A percentile compares a stretch with the other conserved stretches of the same genome.
phyloP scores from a whole-genome alignment of 2,329 filamentous ascomycete genomes.

The Periconia digitata region DNA sequence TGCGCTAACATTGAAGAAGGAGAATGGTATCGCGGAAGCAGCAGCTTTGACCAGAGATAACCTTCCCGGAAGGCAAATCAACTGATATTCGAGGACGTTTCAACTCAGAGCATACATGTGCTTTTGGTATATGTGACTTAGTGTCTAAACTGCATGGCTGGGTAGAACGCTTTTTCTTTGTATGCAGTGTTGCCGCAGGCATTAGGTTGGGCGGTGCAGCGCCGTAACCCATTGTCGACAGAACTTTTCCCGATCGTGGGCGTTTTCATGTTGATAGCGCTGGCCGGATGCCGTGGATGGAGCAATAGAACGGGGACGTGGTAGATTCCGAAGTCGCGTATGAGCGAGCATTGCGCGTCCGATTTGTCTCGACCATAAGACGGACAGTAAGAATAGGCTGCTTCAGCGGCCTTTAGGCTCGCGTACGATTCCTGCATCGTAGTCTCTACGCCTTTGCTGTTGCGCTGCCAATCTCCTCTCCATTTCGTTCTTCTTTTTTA shows the following conservation, averaged over 20 bases:
- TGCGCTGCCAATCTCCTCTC: slow-evolving; percentile 33
- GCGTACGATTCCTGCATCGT: not conserved
- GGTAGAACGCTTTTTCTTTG: too few species aligned
- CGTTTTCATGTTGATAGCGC: not conserved
- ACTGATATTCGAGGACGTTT: not conserved
- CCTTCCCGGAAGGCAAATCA: not conserved
- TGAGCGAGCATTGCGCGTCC: not conserved
- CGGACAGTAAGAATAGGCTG: not conserved
- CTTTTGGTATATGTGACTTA: not conserved
- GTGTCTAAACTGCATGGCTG: too few species aligned
- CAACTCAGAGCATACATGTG: not conserved
- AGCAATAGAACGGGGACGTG: not conserved
- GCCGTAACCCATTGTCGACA: too few species aligned
- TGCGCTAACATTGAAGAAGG: not conserved
- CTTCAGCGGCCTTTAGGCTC: not conserved
- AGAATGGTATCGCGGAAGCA: not conserved
- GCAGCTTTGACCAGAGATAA: not conserved
- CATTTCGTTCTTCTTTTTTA: slow-evolving; percentile 55
- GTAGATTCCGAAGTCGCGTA: not conserved
- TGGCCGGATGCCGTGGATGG: not conserved
- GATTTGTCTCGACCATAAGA: not conserved
- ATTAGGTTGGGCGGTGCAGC: too few species aligned
- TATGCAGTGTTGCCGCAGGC: too few species aligned
- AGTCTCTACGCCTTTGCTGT: not conserved
- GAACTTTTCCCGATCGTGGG: too few species aligned